These are phyloP conservation scores for Whalleya microplaca DNA, from an alignment of 2,329 filamentous ascomycete species.

Conservation along the genomic window DNA sequence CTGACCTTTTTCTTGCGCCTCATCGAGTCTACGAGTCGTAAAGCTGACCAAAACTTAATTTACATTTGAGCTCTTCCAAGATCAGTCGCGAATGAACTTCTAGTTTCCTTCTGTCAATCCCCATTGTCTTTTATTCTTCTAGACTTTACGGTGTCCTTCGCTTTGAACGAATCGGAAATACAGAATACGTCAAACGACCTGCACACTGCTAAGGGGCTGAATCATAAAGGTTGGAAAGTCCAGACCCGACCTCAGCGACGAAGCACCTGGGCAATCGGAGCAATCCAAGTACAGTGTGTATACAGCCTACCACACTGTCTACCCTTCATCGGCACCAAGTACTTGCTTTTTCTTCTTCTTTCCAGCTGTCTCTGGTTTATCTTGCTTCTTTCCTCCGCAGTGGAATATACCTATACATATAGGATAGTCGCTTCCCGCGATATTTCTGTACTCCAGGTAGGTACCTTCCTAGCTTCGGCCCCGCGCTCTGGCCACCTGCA, in stretches of 20 bases:
- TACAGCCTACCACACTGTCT: too few relatives aligned
- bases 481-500: neutral
- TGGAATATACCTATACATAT: too few relatives aligned
- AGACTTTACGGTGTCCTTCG: neutral
- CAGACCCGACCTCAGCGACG: too few relatives aligned
- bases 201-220: too few relatives aligned
- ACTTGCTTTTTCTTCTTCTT: too few relatives aligned
- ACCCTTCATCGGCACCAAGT: too few relatives aligned
- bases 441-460: neutral
- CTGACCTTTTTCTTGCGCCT: neutral
- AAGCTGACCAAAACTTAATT: neutral
- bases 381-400: too few relatives aligned
- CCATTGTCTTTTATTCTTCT: neutral
- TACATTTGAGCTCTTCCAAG: neutral
- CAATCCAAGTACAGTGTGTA: too few relatives aligned
- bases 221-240: too few relatives aligned
- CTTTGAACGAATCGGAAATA: neutral
- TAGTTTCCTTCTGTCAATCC: neutral
- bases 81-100: neutral
- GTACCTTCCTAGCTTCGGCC: neutral
- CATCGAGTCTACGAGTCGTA: neutral
- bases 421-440: neutral
- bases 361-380: too few relatives aligned
- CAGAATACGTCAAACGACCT: too few relatives aligned
- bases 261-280: too few relatives aligned